Percentiles rank a stretch among this genome's conserved stretches.
Conservation (phyloP, 495 filamentous ascomycete species). For the Penicillium coprophilum region DNA sequence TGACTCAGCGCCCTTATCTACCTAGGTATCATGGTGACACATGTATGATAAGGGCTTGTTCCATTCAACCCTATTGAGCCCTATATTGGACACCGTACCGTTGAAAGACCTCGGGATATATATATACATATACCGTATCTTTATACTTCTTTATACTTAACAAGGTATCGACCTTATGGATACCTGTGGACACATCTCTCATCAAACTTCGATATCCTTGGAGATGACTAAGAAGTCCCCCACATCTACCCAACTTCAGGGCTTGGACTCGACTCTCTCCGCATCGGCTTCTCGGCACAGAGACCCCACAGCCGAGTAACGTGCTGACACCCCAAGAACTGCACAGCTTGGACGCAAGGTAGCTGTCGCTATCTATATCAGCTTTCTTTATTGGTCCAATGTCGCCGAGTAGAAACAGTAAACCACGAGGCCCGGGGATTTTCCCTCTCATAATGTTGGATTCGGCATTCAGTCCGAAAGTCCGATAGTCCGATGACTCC, state of each 20-base stretch:
- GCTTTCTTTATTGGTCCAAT: slow-evolving; percentile 12
- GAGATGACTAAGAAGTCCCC: not conserved
- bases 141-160: not conserved
- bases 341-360: not conserved
- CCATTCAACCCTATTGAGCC: not conserved
- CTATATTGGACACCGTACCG: not conserved
- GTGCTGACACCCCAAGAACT: not conserved
- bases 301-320: slow-evolving; percentile 16
- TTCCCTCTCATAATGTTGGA: not conserved
- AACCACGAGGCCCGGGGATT: slow-evolving; percentile 11
- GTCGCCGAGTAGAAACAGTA: slow-evolving; percentile 11
- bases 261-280: slow-evolving; percentile 13
- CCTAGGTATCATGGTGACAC: too few relatives aligned
- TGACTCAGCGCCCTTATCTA: slow-evolving; percentile 17
- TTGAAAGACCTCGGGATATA: too few relatives aligned
- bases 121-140: too few relatives aligned
- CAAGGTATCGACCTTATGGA: not conserved
- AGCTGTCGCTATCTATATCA: not conserved
- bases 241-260: not conserved
- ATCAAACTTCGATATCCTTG: not conserved
- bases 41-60: slow-evolving; percentile 19
- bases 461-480: slow-evolving; percentile 4
- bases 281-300: slow-evolving; percentile 29
- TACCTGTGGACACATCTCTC: not conserved
- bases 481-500: slow-evolving; percentile 5